Conservation (phyloP, 495 filamentous ascomycete genomes). For the Penicillium odoratum region DNA sequence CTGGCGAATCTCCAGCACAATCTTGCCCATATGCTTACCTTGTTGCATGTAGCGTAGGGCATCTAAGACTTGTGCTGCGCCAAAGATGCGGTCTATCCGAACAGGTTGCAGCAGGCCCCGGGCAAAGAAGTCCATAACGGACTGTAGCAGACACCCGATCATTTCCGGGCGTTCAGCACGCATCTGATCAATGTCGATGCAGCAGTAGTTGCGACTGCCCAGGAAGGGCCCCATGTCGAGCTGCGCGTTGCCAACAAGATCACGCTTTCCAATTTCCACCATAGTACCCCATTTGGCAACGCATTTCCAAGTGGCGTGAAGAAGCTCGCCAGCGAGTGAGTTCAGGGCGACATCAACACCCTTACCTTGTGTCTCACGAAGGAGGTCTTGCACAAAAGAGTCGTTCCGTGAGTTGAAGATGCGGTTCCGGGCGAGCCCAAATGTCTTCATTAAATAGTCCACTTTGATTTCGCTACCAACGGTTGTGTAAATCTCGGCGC, state of each 20-base stretch:
- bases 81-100: too few species aligned
- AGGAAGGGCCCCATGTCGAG: constrained; percentile 38
- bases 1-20: constrained; percentile 23
- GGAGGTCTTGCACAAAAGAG: constrained; percentile 7
- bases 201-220: constrained; percentile 25
- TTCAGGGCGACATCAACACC: constrained; percentile 33
- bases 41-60: constrained; percentile 37
- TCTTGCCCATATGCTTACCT: constrained; percentile 47
- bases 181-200: constrained; percentile 21
- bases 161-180: not conserved
- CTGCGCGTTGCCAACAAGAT: constrained; percentile 25
- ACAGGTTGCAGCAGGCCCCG: too few species aligned
- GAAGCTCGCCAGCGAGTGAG: constrained; percentile 25
- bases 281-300: constrained; percentile 30
- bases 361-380: constrained; percentile 7
- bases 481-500: constrained; percentile 24
- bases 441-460: constrained; percentile 22
- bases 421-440: constrained; percentile 15
- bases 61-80: not conserved
- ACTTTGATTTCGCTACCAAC: constrained; percentile 43
- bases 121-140: too few species aligned
- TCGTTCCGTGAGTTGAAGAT: constrained; percentile 18
- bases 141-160: too few species aligned
- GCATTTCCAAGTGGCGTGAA: constrained; percentile 26
- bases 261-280: constrained; percentile 35